A percentile compares a stretch with the other conserved stretches of the same genome.
Evolutionary conservation across 108 stramenopile species (phyloP).

Genomic region (Craspedostauros australis): DNA sequence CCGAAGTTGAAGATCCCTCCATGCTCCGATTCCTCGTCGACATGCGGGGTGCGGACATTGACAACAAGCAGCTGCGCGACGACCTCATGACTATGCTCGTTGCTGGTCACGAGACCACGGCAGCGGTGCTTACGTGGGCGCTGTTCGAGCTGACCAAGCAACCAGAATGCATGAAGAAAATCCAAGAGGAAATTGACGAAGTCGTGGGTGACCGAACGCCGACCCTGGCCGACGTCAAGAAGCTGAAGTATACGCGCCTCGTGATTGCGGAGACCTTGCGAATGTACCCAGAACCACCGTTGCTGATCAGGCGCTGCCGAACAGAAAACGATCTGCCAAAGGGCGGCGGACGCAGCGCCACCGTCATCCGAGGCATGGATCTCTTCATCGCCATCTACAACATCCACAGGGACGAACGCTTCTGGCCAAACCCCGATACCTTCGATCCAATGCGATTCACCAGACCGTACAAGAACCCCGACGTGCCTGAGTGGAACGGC

Average conservation of each 20-base stretch:
- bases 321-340: slow-evolving; percentile 76
- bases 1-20: slow-evolving; percentile 85
- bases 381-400: slow-evolving; percentile 94
- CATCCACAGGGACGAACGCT: slow-evolving; percentile 85
- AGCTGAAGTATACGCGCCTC: slow-evolving; percentile 77
- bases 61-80: slow-evolving; percentile 84
- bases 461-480: slow-evolving; percentile 78
- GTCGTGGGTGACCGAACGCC: slow-evolving; percentile 84
- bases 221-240: slow-evolving; percentile 77
- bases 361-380: slow-evolving; percentile 89
- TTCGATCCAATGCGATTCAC: slow-evolving; percentile 89
- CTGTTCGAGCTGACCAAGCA: slow-evolving; percentile 88
- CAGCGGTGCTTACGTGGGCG: slow-evolving; percentile 93
- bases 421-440: slow-evolving; percentile 86
- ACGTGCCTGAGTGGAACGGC: slow-evolving; percentile 86
- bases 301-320: slow-evolving; percentile 91
- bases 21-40: slow-evolving; percentile 93
- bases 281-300: slow-evolving; percentile 91
- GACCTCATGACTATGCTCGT: slow-evolving; percentile 94
- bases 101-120: slow-evolving; percentile 97
- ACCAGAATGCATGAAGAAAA: slow-evolving; percentile 69
- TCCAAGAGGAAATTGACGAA: slow-evolving; percentile 80
- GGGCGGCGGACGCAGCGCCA: slow-evolving; percentile 74
- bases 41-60: slow-evolving; percentile 89
- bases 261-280: slow-evolving; percentile 87